Evolutionary conservation across 108 stramenopile genomes (phyloP).

Genomic region (Schizochytrium sp.): DNA sequence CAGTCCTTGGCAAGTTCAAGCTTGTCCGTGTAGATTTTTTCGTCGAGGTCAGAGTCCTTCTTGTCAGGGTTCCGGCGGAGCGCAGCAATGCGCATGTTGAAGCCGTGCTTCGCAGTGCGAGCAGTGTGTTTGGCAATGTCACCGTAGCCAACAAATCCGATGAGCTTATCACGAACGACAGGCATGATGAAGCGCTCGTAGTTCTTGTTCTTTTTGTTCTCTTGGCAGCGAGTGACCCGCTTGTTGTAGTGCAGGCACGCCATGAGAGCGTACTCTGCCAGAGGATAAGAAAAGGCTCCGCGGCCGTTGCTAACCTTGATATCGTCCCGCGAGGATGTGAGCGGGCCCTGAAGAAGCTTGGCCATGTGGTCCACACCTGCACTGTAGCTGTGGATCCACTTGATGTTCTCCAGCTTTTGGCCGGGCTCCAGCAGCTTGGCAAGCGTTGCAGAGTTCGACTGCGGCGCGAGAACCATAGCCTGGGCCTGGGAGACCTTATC

Average conservation of each 20-base stretch:
- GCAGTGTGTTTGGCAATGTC: slow-evolving; percentile 88
- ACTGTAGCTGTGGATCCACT: slow-evolving; percentile 61
- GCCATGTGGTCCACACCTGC: slow-evolving; percentile 56
- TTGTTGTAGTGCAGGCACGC: slow-evolving; percentile 62
- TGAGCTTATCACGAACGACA: slow-evolving; percentile 66
- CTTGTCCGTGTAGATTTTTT: slow-evolving; percentile 69
- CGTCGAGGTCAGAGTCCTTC: slow-evolving; percentile 70
- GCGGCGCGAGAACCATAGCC: background rate
- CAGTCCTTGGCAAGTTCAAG: slow-evolving; percentile 67
- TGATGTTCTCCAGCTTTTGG: background rate
- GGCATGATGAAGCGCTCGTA: slow-evolving; percentile 65
- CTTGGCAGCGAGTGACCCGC: slow-evolving; percentile 50
- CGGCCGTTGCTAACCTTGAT: slow-evolving; percentile 60
- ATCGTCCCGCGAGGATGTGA: background rate
- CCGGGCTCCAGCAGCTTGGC: background rate
- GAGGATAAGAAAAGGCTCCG: slow-evolving; percentile 62
- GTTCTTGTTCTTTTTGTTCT: background rate
- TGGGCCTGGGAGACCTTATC: background rate
- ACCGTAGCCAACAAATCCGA: slow-evolving; percentile 90
- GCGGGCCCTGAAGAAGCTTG: background rate
- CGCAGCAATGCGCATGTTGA: slow-evolving; percentile 86
- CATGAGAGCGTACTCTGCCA: slow-evolving; percentile 65
- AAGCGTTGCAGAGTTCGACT: background rate
- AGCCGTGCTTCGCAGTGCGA: slow-evolving; percentile 77
- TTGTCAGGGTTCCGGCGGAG: slow-evolving; percentile 77